Base-by-base conservation (phyloP, 176 grass and related monocot species). In the Coix lacrymajobi region DNA sequence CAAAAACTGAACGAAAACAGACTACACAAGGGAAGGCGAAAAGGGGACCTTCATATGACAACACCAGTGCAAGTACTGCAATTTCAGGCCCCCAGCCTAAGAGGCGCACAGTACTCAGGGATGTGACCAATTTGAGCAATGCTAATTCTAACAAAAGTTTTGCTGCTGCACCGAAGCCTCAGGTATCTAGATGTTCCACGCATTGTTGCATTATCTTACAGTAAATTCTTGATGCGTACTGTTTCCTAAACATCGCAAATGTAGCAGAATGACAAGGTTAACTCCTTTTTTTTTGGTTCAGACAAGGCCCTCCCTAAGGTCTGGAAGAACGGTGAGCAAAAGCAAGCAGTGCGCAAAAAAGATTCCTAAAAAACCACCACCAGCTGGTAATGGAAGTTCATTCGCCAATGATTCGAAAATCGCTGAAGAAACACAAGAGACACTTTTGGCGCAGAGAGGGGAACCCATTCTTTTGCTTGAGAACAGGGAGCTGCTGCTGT, bases 31-130 rank as follows among this genome's bases (percentile, higher is more conserved):
- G 78, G 41, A 83, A 73, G 31, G 28, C 60, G 8, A 90, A 90
- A 60, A 87, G 84, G 45, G 75, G 43, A 25, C 64, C 79, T 70
- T 57, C 43, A 32, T 81, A 84, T 69, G 80, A 84, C 32, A 90
- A 64, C 62, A 80, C 9, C 62, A 41, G 52, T 76, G 12, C 38
- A 70, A 82, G 54, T 79, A 5, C 62, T 17, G 68, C 19, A 46
- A 26, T 81, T 68, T 57, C 51, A 70, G 80, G 48, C 63, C 63
- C 70, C 14, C 74, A 83, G 62, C 66, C 67, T 73, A 90, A 90
- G 48, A 83, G 67, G 62, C 80, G 89, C 12, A n/a, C 61, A 43
- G 89, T 84, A 7, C 83, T 90, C 17, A 87, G 79, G 48, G 89
- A 90, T 84, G 84, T 87, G 31, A 83, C 80, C 11, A 90, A 90